Base-by-base conservation (phyloP, 768 basidiomycete genomes). In the Tylopilus rubrobrunneus region DNA sequence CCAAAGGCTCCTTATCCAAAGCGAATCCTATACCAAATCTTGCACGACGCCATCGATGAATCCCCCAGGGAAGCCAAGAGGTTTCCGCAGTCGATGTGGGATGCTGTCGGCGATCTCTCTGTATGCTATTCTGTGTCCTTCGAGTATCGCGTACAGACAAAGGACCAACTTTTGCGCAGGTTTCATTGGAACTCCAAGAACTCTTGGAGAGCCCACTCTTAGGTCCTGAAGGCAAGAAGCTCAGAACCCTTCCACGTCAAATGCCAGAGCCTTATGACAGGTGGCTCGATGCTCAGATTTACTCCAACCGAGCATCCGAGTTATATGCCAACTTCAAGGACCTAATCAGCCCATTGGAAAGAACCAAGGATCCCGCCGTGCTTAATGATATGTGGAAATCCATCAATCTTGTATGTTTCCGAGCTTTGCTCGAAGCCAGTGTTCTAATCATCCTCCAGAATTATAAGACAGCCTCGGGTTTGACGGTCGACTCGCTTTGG, bases 61-160 rank as follows among this genome's bases (percentile, higher is more conserved):
- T 78, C 84, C 4, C 88, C 88, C 1, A 78, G 75, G 46, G 89
- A 90, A 52, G 81, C 82, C 6, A 86, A 81, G 63, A 83, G 84
- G 11, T 92, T 92, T 59, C 86, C 89, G 0, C 89, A 91, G 67
- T 73, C 78, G 3, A 74, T 93, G 49, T 92, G 87, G 83, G 84
- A 93, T 59, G 85, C 89, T 39, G 76, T 90, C 37, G 91, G 90
- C 12, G 87, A 92, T 69, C 75, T 93, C 54, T 85, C 88, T 40
- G 90, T 89, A 71, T 59, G 77, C 73, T 53, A 81, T 81, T 41
- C 85, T 86, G 67, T 55, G 73, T 71, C 15, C 42, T 23, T 42
- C 9, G 6, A 12, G 31, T 51, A 23, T 57, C 17, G 33, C 47
- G 19, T 8, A 21, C 29, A 42, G 11, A 39, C 37, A 33, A 27